Base-by-base conservation (phyloP, 805 yeast species). In the Zygotorulaspora florentina region DNA sequence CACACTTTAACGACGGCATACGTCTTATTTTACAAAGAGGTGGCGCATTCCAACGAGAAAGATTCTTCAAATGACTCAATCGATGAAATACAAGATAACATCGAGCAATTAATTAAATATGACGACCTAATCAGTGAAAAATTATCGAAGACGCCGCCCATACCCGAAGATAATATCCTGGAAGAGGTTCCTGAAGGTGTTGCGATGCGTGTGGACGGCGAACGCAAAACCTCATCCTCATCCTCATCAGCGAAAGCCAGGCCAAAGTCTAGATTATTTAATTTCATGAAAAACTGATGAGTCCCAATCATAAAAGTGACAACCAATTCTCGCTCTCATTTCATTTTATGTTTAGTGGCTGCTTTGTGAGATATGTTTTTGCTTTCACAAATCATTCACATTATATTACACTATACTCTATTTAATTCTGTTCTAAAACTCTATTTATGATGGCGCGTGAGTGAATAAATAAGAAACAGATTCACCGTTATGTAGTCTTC, bases 401-500 rank as follows among this genome's bases (percentile, higher is more conserved):
- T 12, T 29, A 29, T 13, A 29, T 8, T 29, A 29, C 33, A 29
- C 8, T 29, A 12, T 8, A 12, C 15, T 5, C 33, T 20, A 20
- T 7, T 20, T 20, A 5, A 20, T 20, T 20, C 4, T 20, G 4
- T 20, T 20, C 7, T 20, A 20, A 27, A 29, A 29, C 15, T 12
- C 18, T 16, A 12, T 27, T 42, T 45, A 49, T 43, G 40, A 29
- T 13, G 82, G 81, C 31, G 80, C 84, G 54, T 90, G 81, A 42
- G 80, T 80, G 68, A 90, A 87, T 57, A 90, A 72, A 64, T 88
- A 90, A 2, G 95, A 86, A 28, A 90, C 85, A 62, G 95, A 84
- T 71, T 91, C 99, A 59, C 99, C 99, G 61, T 93, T 91, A 66
- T 91, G 99, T 56, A 91, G 73, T 61, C 99, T 80, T 66, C 98